Conservation (phyloP, 1,139 yeast species). For the Debaryomyces fabryi region DNA sequence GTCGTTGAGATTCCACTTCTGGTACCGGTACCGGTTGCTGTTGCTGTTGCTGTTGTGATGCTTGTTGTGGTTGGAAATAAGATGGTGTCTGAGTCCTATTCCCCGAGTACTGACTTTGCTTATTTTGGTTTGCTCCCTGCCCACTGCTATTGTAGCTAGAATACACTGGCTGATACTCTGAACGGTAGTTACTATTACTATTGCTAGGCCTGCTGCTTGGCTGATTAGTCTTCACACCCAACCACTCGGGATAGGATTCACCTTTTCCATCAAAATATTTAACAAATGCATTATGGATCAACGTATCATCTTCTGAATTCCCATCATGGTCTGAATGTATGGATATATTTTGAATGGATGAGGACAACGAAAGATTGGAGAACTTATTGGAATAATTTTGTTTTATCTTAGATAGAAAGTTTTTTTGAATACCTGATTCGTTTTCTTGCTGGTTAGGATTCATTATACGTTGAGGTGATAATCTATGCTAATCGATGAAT, state of each 20-base stretch:
- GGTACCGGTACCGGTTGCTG: conserved; percentile 2
- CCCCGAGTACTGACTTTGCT: conserved; percentile 13
- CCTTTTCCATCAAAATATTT: conserved; percentile 37
- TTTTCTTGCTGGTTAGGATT: conserved; percentile 6
- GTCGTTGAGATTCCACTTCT: conserved; percentile 10
- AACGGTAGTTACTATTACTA: conserved; percentile 12
- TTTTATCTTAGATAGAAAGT: conserved; percentile 41
- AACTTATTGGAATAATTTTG: conserved; percentile 40
- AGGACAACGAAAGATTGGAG: conserved; percentile 36
- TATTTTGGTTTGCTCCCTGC: conserved; percentile 14
- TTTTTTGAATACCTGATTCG: conserved; percentile 16
- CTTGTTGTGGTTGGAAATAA: conserved; percentile 12
- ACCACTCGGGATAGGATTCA: conserved; percentile 50
- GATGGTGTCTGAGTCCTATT: conserved; percentile 11
- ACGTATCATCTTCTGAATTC: conserved; percentile 38
- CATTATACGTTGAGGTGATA: background rate
- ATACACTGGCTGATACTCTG: conserved; percentile 34
- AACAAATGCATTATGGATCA: conserved; percentile 50
- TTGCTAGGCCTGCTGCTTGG: conserved; percentile 8
- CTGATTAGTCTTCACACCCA: conserved; percentile 31
- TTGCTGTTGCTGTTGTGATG: conserved; percentile 14
- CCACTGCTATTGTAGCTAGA: conserved; percentile 26
- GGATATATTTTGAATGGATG: conserved; percentile 21
- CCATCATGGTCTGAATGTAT: conserved; percentile 44
- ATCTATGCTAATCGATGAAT: background rate